Evolutionary conservation across 2,329 filamentous ascomycete genomes (phyloP).

Genomic region (Phaeosphaeria sp.): DNA sequence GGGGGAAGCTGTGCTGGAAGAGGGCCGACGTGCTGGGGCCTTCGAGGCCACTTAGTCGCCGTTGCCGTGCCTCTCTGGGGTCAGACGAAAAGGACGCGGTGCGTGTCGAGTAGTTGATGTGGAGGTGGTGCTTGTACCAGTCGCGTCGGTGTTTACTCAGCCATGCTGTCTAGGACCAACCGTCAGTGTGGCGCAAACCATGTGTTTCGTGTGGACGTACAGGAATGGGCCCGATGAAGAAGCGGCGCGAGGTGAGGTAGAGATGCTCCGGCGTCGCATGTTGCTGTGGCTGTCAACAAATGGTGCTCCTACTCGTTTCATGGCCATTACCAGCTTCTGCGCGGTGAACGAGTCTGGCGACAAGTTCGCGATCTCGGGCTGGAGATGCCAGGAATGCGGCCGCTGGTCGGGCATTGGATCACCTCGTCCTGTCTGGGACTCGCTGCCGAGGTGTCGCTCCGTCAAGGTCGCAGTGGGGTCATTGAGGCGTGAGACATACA

Average conservation of each 20-base stretch:
- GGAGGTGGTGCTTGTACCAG: constrained; percentile 64
- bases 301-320: neutral
- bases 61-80: constrained; percentile 51
- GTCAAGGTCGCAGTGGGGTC: constrained; percentile 12
- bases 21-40: constrained; percentile 48
- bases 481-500: constrained; percentile 13
- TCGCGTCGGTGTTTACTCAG: constrained; percentile 67
- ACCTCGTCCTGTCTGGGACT: constrained; percentile 17
- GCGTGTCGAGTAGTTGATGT: constrained; percentile 53
- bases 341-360: constrained; percentile 61
- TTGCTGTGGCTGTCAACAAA: constrained; percentile 50
- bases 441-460: constrained; percentile 22
- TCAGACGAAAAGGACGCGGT: constrained; percentile 61
- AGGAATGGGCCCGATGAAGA: constrained; percentile 71
- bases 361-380: constrained; percentile 44
- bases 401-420: constrained; percentile 38
- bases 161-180: constrained; percentile 60
- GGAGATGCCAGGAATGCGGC: constrained; percentile 42
- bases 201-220: constrained; percentile 27
- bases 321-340: constrained; percentile 56
- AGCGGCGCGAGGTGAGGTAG: constrained; percentile 66
- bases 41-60: constrained; percentile 51
- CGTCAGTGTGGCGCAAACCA: constrained; percentile 18
- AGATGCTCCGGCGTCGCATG: constrained; percentile 68
- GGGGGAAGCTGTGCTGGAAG: constrained; percentile 52